Base-by-base conservation (phyloP, 495 filamentous ascomycete species). In the Neurospora sublineolata region DNA sequence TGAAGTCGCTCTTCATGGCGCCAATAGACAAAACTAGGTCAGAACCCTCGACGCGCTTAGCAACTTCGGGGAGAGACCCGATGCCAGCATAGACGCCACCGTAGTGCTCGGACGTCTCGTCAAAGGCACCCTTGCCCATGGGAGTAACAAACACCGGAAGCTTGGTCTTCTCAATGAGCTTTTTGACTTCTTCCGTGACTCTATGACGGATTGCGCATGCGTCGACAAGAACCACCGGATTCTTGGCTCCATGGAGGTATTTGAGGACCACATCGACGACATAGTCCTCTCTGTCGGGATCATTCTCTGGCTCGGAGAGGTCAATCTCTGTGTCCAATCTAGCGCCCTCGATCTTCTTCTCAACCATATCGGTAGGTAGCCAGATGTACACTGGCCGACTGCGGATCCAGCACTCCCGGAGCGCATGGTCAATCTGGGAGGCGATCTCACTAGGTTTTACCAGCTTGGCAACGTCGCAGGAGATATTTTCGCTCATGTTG, bases 71-170 rank as follows among this genome's bases (percentile, higher is more conserved):
- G 58, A 90, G 87, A 16, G 89, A 92, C n/a, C 91, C 94, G 73
- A 87, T 86, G 20, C 94, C 94, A 8, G 91, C 91, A 79, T 97
- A 97, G 3, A 97, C 93, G 67, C 94, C 94, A 23, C 92, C 92
- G 76, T 91, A 97, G 72, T 86, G 89, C 11, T 87, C 84, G 69
- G 89, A 83, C 1, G 86, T 88, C 78, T 98, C 94, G 72, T 97
- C 86, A 68, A 97, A 88, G 9, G 91, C 92, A 52, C 94, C 89
- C 80, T 97, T 97, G 72, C 94, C 93, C 93, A 97, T 96, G 2
- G 94, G 94, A 0, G 93, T 89, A 23, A 95, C 92, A 79, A 95
- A 97, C 0, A 90, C 91, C 9, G 93, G 94, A 11, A 97, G 80
- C 10, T 88, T 83, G 1, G 93, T 92, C 76, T 89, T 92, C 60